phyloP scores from a whole-genome alignment of 129 eudicot species.

The Heracleum sosnowskyi region DNA sequence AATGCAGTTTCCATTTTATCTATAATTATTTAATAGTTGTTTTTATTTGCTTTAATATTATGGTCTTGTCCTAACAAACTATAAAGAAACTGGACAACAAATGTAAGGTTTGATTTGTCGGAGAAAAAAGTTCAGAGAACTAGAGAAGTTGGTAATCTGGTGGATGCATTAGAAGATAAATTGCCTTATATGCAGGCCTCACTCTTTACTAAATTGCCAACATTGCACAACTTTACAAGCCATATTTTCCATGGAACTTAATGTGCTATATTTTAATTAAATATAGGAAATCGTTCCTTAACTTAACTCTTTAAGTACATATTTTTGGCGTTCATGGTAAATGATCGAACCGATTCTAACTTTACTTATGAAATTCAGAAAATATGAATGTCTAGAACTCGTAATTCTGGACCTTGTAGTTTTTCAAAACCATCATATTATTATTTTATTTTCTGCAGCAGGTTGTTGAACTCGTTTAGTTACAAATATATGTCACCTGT shows the following conservation, averaged over 20 bases:
- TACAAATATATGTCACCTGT: background rate
- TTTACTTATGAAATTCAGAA: no score
- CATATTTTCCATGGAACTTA: background rate
- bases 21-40: background rate
- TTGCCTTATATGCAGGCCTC: background rate
- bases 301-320: no score
- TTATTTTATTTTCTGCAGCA: background rate
- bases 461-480: background rate
- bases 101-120: background rate
- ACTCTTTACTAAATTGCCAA: background rate
- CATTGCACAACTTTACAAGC: background rate
- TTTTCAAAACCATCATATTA: background rate
- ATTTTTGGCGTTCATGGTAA: background rate
- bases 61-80: background rate
- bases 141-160: constrained; percentile 3
- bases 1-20: background rate
- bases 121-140: background rate
- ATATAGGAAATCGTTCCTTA: background rate
- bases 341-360: no score
- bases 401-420: background rate
- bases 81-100: background rate
- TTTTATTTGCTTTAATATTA: background rate
- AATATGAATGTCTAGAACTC: background rate
- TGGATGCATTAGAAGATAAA: background rate
- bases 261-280: background rate